Evolutionary conservation across 192 early-diverging fungal genomes (phyloP).

Genomic region (Coemansia sp.): DNA sequence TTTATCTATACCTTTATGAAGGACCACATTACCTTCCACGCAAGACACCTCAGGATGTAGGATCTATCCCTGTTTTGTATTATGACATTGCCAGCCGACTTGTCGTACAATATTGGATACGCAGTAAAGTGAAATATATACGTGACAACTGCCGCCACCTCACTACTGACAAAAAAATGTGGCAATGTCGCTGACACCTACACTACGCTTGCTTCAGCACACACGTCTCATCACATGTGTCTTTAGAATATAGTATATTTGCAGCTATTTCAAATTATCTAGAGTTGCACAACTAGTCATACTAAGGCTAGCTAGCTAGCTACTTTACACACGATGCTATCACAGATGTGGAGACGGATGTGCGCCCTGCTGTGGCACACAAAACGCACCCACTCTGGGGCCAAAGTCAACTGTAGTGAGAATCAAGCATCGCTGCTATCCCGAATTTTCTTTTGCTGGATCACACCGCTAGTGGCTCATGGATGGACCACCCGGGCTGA

Average conservation of each 20-base stretch:
- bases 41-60: slow-evolving; percentile 43
- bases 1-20: slow-evolving; percentile 79
- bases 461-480: slow-evolving; percentile 37
- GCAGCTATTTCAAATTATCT: background rate
- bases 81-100: background rate
- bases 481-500: slow-evolving; percentile 38
- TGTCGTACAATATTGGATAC: background rate
- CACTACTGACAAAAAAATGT: background rate
- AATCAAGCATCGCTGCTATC: slow-evolving; percentile 34
- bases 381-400: background rate
- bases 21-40: slow-evolving; percentile 77
- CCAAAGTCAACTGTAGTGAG: slow-evolving; percentile 21
- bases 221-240: background rate
- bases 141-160: background rate
- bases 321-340: background rate
- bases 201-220: background rate
- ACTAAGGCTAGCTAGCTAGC: background rate
- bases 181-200: background rate
- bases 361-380: slow-evolving; percentile 1
- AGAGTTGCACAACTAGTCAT: background rate
- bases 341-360: background rate
- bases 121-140: slow-evolving; percentile 4
- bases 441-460: slow-evolving; percentile 45
- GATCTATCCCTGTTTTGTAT: background rate
- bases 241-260: background rate